Conservation (phyloP, 106 monocot species). For the Dendrobium officinale region DNA sequence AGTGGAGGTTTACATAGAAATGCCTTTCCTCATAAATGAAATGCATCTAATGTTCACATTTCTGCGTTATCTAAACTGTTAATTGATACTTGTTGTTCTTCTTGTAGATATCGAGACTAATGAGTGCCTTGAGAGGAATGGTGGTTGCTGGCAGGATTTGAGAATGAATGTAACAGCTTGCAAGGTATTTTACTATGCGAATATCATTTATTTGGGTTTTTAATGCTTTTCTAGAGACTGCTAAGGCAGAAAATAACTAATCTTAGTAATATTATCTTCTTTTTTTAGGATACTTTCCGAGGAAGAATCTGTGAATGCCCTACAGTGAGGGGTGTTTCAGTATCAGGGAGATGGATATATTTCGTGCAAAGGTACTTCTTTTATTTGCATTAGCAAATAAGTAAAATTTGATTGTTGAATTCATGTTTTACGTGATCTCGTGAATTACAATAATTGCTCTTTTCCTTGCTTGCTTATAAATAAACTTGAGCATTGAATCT, state of each 20-base stretch:
- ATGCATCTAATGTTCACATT: neutral
- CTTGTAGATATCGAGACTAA: constrained; percentile 78
- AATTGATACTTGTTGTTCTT: neutral
- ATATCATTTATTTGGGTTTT: neutral
- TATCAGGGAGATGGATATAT: constrained; percentile 87
- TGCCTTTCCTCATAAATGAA: neutral
- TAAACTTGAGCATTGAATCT: neutral
- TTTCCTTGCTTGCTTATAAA: neutral
- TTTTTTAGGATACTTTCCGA: constrained; percentile 72
- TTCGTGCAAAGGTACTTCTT: constrained; percentile 57
- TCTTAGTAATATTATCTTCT: constrained; percentile 4
- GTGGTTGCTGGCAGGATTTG: constrained; percentile 76
- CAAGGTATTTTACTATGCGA: constrained; percentile 44
- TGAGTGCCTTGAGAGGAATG: constrained; percentile 73
- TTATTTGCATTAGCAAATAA: neutral
- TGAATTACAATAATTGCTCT: neutral
- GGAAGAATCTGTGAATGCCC: constrained; percentile 89
- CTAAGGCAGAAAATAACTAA: neutral
- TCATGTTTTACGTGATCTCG: neutral
- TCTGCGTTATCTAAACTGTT: neutral
- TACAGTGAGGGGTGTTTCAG: constrained; percentile 53
- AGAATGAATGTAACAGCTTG: constrained; percentile 72
- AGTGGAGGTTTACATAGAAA: constrained; percentile 45
- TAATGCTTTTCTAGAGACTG: neutral
- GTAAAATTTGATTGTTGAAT: neutral